Conservation (phyloP, 2,329 filamentous ascomycete species). For the Xylaria polymorpha region DNA sequence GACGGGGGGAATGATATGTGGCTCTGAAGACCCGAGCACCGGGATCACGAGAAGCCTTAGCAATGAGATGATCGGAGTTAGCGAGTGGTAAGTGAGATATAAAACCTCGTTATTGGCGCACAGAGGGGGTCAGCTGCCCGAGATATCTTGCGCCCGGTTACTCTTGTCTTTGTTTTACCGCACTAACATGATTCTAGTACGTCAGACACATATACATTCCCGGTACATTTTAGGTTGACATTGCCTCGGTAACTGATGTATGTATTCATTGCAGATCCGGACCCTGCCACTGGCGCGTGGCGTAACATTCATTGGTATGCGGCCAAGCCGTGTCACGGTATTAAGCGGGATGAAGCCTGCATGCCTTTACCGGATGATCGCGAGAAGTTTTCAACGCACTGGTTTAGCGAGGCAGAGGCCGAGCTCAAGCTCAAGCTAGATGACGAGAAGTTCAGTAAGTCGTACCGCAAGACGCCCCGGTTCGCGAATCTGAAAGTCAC, state of each 20-base stretch:
- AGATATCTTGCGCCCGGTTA: conserved; percentile 2
- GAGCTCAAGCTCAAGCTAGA: conserved; percentile 46
- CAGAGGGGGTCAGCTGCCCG: conserved; percentile 15
- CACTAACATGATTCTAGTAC: conserved; percentile 40
- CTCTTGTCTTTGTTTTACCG: conserved; percentile 11
- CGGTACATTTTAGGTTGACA: conserved; percentile 8
- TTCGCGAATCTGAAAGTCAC: background rate
- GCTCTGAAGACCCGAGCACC: conserved; percentile 43
- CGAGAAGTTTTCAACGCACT: conserved; percentile 48
- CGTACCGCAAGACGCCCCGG: conserved; percentile 3
- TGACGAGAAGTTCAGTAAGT: conserved; percentile 50
- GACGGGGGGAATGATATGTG: conserved; percentile 34
- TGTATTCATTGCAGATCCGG: conserved; percentile 43
- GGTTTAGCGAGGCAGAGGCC: conserved; percentile 46
- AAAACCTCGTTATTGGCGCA: conserved; percentile 12
- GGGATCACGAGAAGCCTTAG: conserved; percentile 46
- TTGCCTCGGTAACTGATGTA: conserved; percentile 31
- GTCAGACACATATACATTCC: conserved; percentile 32
- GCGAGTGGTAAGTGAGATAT: conserved; percentile 46
- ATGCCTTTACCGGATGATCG: conserved; percentile 47
- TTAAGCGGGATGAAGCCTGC: conserved; percentile 43
- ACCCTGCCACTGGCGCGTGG: conserved; percentile 48
- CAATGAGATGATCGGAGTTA: conserved; percentile 47
- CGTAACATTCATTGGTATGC: conserved; percentile 46
- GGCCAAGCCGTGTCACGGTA: conserved; percentile 42